A percentile compares a stretch with the other conserved stretches of the same genome.
Evolutionary conservation across 257 asterid genomes (phyloP).

Genomic region (Lithospermum erythrorhizon): DNA sequence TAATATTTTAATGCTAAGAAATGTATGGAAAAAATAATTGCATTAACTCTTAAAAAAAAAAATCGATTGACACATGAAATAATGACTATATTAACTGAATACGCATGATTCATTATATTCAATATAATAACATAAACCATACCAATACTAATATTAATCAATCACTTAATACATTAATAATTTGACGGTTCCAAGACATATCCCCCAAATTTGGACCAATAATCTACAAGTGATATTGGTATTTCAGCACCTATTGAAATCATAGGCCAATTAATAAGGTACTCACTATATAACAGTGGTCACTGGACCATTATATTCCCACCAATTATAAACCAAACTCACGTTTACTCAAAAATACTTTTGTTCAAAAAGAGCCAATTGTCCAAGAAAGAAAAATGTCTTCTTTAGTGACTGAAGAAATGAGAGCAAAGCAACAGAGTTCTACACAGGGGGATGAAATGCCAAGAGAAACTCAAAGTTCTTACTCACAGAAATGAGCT

Average conservation of each 20-base stretch:
- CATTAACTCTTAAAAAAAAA: too few species aligned
- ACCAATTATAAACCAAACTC: too few species aligned
- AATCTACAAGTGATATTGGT: neutral
- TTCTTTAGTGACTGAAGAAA: constrained; percentile 44
- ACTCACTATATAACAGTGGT: neutral
- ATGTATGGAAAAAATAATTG: too few species aligned
- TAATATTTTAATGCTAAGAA: too few species aligned
- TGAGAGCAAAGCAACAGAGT: constrained; percentile 39
- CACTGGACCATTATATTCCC: neutral
- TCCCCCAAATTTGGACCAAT: neutral
- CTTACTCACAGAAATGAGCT: constrained; percentile 39
- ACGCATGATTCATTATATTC: too few species aligned
- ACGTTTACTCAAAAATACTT: neutral
- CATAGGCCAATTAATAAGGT: neutral
- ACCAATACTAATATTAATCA: too few species aligned
- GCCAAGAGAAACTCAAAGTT: constrained; percentile 44
- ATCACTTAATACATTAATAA: neutral
- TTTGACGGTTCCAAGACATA: neutral
- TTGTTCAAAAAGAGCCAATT: neutral
- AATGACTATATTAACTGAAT: too few species aligned
- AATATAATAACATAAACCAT: too few species aligned
- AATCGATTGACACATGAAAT: too few species aligned
- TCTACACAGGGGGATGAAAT: constrained; percentile 44
- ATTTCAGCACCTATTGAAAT: constrained; percentile 2
- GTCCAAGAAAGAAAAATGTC: constrained; percentile 11